Percentiles rank a stretch among this genome's conserved stretches.
Conservation (phyloP, 345 rosid genomes). For the Capsella bursapastoris region DNA sequence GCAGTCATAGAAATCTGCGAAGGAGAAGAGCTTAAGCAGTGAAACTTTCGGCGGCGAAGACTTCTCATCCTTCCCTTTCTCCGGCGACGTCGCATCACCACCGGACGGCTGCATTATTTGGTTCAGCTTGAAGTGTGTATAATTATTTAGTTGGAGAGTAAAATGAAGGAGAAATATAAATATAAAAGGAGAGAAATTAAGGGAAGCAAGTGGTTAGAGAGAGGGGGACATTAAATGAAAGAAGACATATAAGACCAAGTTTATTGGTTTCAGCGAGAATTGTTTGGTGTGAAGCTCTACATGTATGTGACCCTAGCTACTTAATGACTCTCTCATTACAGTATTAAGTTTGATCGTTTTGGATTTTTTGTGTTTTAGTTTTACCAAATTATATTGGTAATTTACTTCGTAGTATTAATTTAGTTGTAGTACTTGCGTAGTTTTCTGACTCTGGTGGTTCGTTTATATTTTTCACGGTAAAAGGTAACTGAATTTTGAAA, state of each 20-base stretch:
- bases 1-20: constrained; percentile 81
- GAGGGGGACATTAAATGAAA: constrained; percentile 34
- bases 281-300: constrained; percentile 39
- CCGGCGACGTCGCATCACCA: constrained; percentile 38
- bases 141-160: constrained; percentile 16
- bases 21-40: constrained; percentile 70
- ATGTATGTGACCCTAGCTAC: constrained; percentile 25
- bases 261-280: constrained; percentile 44
- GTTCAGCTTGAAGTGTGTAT: constrained; percentile 24
- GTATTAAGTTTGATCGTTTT: neutral
- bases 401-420: neutral
- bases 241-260: constrained; percentile 37
- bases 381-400: neutral
- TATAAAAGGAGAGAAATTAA: constrained; percentile 18
- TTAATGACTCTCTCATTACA: constrained; percentile 18
- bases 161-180: constrained; percentile 24
- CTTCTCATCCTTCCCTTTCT: constrained; percentile 31
- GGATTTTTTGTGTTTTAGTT: neutral
- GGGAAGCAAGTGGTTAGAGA: constrained; percentile 41
- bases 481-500: neutral
- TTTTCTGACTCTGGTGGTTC: neutral
- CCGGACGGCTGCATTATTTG: constrained; percentile 43
- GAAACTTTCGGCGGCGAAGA: constrained; percentile 50
- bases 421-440: neutral
- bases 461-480: constrained; percentile 3